A percentile compares a stretch with the other conserved stretches of the same genome.
Evolutionary conservation across 2,329 filamentous ascomycete species (phyloP).

Genomic region (Curvularia sp.): DNA sequence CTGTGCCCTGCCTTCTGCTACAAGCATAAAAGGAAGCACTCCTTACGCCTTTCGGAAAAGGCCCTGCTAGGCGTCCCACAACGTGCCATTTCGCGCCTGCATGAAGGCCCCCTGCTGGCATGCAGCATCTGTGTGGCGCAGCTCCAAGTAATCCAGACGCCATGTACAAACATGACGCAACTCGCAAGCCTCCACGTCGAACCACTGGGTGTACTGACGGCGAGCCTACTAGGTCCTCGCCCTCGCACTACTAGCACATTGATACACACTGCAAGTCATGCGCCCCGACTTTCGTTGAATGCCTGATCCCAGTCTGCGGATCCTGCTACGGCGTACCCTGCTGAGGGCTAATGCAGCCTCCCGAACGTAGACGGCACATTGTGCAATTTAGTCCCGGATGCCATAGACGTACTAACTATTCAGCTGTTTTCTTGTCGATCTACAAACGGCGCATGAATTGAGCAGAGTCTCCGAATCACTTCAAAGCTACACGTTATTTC

Average conservation of each 20-base stretch:
- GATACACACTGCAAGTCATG: background rate
- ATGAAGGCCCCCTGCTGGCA: background rate
- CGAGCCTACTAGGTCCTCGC: background rate
- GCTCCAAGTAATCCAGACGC: background rate
- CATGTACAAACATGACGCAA: slow-evolving; percentile 6
- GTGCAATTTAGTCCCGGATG: background rate
- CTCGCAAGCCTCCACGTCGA: slow-evolving; percentile 6
- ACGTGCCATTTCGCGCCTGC: background rate
- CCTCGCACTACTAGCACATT: background rate
- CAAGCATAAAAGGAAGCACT: background rate
- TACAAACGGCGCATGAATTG: background rate
- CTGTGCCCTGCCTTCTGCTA: background rate
- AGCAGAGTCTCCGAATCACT: background rate
- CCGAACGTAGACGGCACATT: background rate
- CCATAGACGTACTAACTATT: background rate
- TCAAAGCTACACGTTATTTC: background rate
- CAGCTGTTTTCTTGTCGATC: background rate
- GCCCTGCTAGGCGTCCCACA: background rate
- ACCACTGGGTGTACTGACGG: background rate
- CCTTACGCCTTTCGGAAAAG: background rate
- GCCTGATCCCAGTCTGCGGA: slow-evolving; percentile 4
- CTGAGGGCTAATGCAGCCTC: slow-evolving; percentile 14
- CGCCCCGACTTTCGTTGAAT: slow-evolving; percentile 1
- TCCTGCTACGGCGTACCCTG: background rate
- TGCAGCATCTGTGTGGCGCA: background rate